phyloP scores from a whole-genome alignment of 139 green algal genomes.

The Volvox reticuliferus region DNA sequence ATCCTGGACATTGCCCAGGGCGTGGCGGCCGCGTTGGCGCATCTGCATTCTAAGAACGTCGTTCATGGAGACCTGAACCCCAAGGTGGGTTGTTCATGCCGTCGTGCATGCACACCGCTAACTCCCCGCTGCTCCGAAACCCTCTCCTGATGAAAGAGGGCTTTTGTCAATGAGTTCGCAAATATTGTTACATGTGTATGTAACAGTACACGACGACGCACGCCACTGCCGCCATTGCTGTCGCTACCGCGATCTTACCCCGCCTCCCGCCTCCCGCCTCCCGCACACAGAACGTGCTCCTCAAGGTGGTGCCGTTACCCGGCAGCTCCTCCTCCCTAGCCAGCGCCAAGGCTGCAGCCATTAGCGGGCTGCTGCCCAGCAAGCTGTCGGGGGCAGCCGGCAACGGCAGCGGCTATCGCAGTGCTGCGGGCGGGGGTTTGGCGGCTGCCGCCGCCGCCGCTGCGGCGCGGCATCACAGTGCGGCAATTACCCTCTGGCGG shows the following conservation, averaged over 20 bases:
- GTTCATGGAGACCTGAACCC: slow-evolving; percentile 47
- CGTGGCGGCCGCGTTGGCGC: slow-evolving; percentile 20
- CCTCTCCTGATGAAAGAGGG: too few relatives aligned
- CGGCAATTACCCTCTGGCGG: neutral
- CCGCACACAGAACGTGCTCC: slow-evolving; percentile 35
- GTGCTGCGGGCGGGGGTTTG: neutral
- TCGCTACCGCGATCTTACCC: neutral
- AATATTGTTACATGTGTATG: too few relatives aligned
- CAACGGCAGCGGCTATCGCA: neutral
- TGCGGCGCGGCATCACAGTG: neutral
- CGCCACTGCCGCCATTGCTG: neutral
- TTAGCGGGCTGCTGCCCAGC: neutral
- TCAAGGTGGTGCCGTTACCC: slow-evolving; percentile 13
- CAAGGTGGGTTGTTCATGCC: slow-evolving; percentile 16
- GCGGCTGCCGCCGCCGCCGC: neutral
- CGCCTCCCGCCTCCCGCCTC: too few relatives aligned
- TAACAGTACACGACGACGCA: too few relatives aligned
- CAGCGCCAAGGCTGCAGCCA: neutral
- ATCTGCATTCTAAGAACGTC: slow-evolving; percentile 47
- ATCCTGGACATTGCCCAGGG: slow-evolving; percentile 38
- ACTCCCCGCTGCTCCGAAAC: too few relatives aligned
- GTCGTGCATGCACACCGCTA: too few relatives aligned
- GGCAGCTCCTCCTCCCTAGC: neutral
- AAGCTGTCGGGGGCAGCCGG: neutral
- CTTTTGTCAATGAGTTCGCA: too few relatives aligned